Evolutionary conservation across 345 rosid genomes (phyloP), one percentile per base, ranked within the genome.

Genomic region (Cardamine resedifolia): DNA sequence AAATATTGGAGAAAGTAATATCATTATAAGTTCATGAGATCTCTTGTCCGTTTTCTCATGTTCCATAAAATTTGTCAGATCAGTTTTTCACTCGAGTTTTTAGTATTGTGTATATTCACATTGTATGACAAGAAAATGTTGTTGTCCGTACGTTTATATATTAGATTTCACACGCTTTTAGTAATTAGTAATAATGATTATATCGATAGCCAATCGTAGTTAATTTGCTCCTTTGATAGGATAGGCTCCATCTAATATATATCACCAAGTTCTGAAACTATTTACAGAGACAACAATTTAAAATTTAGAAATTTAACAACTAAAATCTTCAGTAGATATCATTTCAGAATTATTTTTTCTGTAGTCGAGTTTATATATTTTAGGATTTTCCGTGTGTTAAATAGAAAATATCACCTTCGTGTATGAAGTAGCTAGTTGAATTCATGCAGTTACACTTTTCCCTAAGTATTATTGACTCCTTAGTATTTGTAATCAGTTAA

Each of bases 21-120:
- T 68, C 44, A 43, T 20, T 12, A 38, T 38, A n/a, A 66, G 61
- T 52, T 66, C 61, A 66, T 66, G 31, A 36, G 50, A 66, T 24
- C 9, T 30, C 12, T 47, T 47, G 49, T 19, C 27, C 70, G 28
- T 33, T 49, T 23, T 33, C 10, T 31, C 34, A 31, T 6, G 34
- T 31, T 31, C 34, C 34, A 31, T 33, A 33, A 33, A 8, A 11
- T 33, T 66, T 66, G 60, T 20, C 28, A 18, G 21, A 55, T 55
- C 41, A 41, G 15, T 55, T 39, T 55, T 27, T 7, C 27, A 18
- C 28, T 24, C 34, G 43, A 53, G 26, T 18, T 26, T 26, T 24
- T 26, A 26, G 36, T 39, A 16, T 19, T 39, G 26, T 67, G 61
- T 39, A 27, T 67, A 16, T 20, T 38, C 36, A 52, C 18, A 18